These are phyloP conservation scores for Colletotrichum tabaci DNA, from an alignment of 2,329 filamentous ascomycete species.

Conservation along the genomic window DNA sequence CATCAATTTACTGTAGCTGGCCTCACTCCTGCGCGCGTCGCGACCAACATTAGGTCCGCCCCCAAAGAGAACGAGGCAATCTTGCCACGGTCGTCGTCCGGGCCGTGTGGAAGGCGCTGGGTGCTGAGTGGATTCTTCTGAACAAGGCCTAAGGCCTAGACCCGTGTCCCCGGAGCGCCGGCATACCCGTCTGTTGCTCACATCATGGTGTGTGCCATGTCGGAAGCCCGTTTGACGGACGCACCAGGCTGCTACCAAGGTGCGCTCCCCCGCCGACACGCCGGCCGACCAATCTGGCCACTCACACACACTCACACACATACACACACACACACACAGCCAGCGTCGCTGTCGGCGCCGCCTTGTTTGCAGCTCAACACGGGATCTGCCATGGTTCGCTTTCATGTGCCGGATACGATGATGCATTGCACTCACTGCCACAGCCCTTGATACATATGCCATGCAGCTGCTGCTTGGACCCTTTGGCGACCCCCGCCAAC, in stretches of 20 bases:
- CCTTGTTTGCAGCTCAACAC: neutral
- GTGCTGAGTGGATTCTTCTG: neutral
- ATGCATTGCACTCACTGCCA: conserved; percentile 6
- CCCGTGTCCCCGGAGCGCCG: conserved; percentile 26
- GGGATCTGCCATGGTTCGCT: neutral
- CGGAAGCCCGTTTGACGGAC: conserved; percentile 12
- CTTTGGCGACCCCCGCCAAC: neutral
- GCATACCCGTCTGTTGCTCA: neutral
- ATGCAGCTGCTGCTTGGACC: conserved; percentile 6
- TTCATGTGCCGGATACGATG: neutral
- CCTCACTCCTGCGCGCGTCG: neutral
- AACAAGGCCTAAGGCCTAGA: conserved; percentile 19
- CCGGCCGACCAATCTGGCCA: no score
- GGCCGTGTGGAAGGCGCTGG: conserved; percentile 17
- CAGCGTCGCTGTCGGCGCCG: neutral
- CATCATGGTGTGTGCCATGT: neutral
- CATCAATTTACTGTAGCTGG: conserved; percentile 1
- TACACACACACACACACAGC: no score
- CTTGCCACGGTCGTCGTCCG: conserved; percentile 20
- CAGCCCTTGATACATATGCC: neutral
- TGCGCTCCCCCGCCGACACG: neutral
- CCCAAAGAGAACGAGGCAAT: conserved; percentile 11
- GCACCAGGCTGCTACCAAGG: conserved; percentile 1
- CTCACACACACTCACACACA: neutral
- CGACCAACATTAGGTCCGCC: conserved; percentile 1